These are phyloP conservation scores for Phytophthora syringae DNA, from an alignment of 352 stramenopile species.

Conservation along the genomic window DNA sequence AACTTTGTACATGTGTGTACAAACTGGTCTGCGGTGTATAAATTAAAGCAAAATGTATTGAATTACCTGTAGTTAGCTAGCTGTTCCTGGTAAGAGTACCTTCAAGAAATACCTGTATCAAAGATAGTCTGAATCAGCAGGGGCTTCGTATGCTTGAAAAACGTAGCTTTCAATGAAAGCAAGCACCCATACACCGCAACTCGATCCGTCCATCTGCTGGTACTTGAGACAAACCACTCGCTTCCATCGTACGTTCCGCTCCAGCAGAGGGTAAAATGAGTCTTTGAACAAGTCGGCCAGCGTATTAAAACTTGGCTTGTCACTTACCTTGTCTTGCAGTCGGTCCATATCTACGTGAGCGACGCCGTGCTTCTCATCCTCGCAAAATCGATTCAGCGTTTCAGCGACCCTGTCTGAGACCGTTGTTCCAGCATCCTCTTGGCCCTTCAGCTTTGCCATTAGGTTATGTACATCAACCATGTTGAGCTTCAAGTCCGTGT, in stretches of 20 bases:
- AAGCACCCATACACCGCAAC: constrained; percentile 4
- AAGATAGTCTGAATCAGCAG: neutral
- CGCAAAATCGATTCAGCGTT: neutral
- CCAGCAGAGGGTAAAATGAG: neutral
- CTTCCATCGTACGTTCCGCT: constrained; percentile 1
- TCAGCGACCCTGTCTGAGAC: neutral
- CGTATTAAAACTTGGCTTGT: no score
- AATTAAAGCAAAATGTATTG: no score
- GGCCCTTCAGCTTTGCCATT: neutral
- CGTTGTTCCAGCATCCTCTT: neutral
- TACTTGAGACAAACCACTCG: neutral
- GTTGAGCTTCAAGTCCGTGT: neutral
- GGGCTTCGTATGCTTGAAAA: constrained; percentile 1
- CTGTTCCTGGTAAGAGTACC: neutral
- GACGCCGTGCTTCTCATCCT: neutral
- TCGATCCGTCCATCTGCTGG: constrained; percentile 4
- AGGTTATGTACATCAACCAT: constrained; percentile 7
- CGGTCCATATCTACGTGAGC: neutral
- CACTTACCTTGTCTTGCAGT: no score
- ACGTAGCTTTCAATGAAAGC: constrained; percentile 3
- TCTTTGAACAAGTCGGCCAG: neutral
- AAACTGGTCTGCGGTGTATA: no score
- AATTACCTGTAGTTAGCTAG: neutral
- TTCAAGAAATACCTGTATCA: neutral
- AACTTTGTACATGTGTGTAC: no score